Conservation (phyloP, 2,329 filamentous ascomycete species). For the Pseudogymnoascus verrucosus region DNA sequence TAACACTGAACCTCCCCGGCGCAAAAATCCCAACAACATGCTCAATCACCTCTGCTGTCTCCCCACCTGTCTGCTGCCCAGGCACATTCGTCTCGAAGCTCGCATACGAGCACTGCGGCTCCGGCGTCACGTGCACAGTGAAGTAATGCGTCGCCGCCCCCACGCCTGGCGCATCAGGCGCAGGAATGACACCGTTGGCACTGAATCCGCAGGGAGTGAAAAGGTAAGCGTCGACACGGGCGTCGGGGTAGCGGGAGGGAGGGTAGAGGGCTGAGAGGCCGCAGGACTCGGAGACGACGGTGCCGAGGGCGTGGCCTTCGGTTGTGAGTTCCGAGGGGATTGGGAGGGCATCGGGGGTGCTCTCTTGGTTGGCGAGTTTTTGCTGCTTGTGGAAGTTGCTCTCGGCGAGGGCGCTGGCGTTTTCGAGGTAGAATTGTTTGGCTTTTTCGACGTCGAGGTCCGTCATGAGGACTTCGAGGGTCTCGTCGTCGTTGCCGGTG, state of each 20-base stretch:
- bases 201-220: conserved; percentile 97
- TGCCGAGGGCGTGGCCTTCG: conserved; percentile 88
- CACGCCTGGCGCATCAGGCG: conserved; percentile 44
- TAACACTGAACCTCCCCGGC: conserved; percentile 95
- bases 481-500: conserved; percentile 56
- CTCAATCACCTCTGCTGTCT: conserved; percentile 84
- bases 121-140: conserved; percentile 95
- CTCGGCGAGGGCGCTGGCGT: conserved; percentile 86
- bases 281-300: conserved; percentile 82
- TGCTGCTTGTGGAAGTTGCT: conserved; percentile 60
- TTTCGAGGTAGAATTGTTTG: conserved; percentile 66
- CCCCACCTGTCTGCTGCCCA: conserved; percentile 74
- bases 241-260: conserved; percentile 77
- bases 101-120: conserved; percentile 93
- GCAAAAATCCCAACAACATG: conserved; percentile 95
- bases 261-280: conserved; percentile 88
- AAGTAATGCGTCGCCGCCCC: conserved; percentile 69
- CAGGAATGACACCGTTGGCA: conserved; percentile 89
- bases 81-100: conserved; percentile 99
- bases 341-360: conserved; percentile 46
- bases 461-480: conserved; percentile 65
- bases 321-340: conserved; percentile 73
- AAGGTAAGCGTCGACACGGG: conserved; percentile 89
- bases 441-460: conserved; percentile 61
- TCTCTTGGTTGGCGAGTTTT: conserved; percentile 53